Evolutionary conservation across 805 yeast species (phyloP), one percentile per base, ranked within the genome.

Genomic region (Lipomyces japonicus): DNA sequence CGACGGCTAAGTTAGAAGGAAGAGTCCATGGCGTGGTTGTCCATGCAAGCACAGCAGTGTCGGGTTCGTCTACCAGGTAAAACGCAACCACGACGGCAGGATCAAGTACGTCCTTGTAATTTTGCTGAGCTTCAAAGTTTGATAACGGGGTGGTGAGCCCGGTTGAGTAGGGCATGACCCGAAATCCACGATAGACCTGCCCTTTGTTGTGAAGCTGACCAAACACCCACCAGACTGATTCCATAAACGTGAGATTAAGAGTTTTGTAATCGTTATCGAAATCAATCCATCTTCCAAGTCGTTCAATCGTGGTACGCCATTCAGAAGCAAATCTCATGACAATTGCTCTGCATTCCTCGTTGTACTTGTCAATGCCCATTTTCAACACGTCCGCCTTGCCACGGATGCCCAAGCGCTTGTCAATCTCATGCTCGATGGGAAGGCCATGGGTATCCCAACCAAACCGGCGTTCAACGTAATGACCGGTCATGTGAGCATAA

Each of bases 381-480:
- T 79, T 79, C 84, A 88, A 80, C 51, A 93, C 99, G 66, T 93
- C 99, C 46, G 86, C 91, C 70, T 90, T 93, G 63, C 95, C 85
- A 48, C 84, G 82, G 71, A 93, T 88, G 34, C 95, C 95, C 61
- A 93, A 78, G 66, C 86, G 85, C 84, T 95, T 93, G 86, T 93
- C 99, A 63, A 93, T 93, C 71, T 91, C 96, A 69, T 93, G 96
- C 74, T 93, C 99, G 51, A 93, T 88, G 43, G 99, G 99, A 58
- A 93, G 80, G 50, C 99, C 99, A 69, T 93, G 99, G 49, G 99
- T 93, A 72, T 93, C 99, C 99, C 99, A 93, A 56, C 99, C 99
- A 60, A 93, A 93, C 64, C 97, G 80, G 73, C 99, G 86, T 71
- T 87, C 96, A 38, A 93, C 98, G 63, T 84, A 87, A 70, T 80